Evolutionary conservation across 1,139 yeast species (phyloP), one percentile per base, ranked within the genome.

Genomic region (Nakaseomyces uthaithaninus): DNA sequence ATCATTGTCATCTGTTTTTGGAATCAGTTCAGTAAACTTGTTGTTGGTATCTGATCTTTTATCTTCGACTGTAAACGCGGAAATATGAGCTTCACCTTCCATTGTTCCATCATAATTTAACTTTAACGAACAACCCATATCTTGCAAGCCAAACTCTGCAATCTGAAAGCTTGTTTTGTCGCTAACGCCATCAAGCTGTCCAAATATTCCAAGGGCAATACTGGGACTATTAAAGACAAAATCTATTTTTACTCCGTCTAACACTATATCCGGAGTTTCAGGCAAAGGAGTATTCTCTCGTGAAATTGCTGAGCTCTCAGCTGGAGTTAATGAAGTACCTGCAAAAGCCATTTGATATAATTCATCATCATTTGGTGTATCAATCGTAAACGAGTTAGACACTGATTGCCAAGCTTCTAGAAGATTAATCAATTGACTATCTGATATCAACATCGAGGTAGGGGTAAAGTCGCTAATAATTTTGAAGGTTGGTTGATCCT

Each of bases 11-110:
- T 69, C 63, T 2, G 74, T 71, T 19, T 76, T 74, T 1, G 97
- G 97, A 36, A 93, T 80, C 26, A 91, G 77, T 47, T 87, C 82
- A 0, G 80, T 72, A 60, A 85, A 91, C 53, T 75, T 75, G 62
- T 84, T 89, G 14, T 71, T 75, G 22, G 73, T 74, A 9, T 65
- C 64, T 24, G 64, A 57, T 49, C 98, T 70, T 3, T 77, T 74
- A 62, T 91, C 98, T 43, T 74, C 74, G 1, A 89, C 85, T 2
- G 80, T 75, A 54, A 93, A 82, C 0, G 95, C 78, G 30, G 76
- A 74, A 22, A 87, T 69, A 37, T 74, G 75, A 12, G 87, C 56
- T 42, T 77, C 79, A 0, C 89, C 72, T 4, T 67, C 71, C 45
- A 76, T 72, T 33, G 77, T 74, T 1, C 79, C 71, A 49, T 76